Evolutionary conservation across 768 basidiomycete species (phyloP).

Genomic region (Goffeauzyma gilvescens): DNA sequence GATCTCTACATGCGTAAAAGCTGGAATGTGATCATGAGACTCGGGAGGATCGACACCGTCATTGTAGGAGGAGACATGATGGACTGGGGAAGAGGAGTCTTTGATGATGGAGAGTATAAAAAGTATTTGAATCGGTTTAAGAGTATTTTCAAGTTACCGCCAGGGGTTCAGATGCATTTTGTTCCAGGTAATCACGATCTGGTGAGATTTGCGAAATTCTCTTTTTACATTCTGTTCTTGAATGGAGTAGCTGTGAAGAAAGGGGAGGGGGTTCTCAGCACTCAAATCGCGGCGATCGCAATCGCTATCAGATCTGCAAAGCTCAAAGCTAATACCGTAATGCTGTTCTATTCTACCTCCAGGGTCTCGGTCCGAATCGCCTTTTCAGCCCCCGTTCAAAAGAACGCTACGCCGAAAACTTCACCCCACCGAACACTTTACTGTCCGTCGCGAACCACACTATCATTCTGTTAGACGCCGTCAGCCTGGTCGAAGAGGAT

Average conservation of each 20-base stretch:
- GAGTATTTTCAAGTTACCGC: constrained; percentile 44
- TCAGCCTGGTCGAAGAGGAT: constrained; percentile 30
- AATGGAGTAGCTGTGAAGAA: too few species aligned
- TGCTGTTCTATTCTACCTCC: constrained; percentile 21
- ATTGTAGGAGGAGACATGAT: constrained; percentile 84
- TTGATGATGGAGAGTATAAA: constrained; percentile 56
- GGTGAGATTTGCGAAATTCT: constrained; percentile 37
- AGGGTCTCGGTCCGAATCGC: constrained; percentile 38
- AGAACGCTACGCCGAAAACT: constrained; percentile 52
- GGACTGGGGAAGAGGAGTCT: constrained; percentile 55
- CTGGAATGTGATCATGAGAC: constrained; percentile 49
- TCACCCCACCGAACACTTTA: constrained; percentile 50
- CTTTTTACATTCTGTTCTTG: too few species aligned
- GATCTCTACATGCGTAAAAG: constrained; percentile 70
- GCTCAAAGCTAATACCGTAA: constrained; percentile 2
- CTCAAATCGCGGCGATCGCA: too few species aligned
- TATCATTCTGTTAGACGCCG: constrained; percentile 27
- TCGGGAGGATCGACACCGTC: constrained; percentile 47
- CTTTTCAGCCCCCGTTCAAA: constrained; percentile 38
- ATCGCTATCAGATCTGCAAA: too few species aligned
- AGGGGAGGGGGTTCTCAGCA: too few species aligned
- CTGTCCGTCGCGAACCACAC: constrained; percentile 40
- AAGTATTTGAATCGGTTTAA: constrained; percentile 49
- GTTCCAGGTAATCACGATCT: constrained; percentile 85
- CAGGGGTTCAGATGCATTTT: constrained; percentile 43